These are phyloP conservation scores for Penicillium occitanis DNA, from an alignment of 2,329 filamentous ascomycete species.

Conservation along the genomic window DNA sequence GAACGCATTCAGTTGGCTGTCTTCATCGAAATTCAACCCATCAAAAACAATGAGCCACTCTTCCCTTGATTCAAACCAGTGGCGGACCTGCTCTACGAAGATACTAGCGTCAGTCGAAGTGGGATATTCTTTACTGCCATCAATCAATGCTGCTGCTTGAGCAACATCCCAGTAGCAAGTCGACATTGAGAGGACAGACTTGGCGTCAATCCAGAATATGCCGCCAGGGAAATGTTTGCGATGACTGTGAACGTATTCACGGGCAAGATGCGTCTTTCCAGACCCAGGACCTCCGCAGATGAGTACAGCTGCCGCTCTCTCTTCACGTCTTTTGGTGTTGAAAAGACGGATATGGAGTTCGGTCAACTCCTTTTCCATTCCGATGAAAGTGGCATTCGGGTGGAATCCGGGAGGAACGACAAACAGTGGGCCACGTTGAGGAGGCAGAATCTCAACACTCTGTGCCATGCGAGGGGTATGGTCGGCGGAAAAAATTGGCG, in stretches of 20 bases:
- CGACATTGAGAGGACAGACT: slow-evolving; percentile 58
- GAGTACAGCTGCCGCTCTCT: slow-evolving; percentile 63
- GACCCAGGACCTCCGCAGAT: slow-evolving; percentile 65
- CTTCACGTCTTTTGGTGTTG: slow-evolving; percentile 56
- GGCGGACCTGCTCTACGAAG: slow-evolving; percentile 58
- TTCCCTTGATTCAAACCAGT: slow-evolving; percentile 62
- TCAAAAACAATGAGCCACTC: slow-evolving; percentile 69
- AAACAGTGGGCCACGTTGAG: slow-evolving; percentile 36
- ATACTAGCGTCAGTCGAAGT: slow-evolving; percentile 44
- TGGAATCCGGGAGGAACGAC: slow-evolving; percentile 59
- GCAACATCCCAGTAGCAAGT: slow-evolving; percentile 67
- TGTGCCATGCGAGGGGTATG: slow-evolving; percentile 29
- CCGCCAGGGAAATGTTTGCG: slow-evolving; percentile 62
- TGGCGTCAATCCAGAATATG: slow-evolving; percentile 68
- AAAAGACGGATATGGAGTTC: slow-evolving; percentile 61
- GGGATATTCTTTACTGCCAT: slow-evolving; percentile 38
- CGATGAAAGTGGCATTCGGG: slow-evolving; percentile 63
- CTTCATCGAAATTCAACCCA: slow-evolving; percentile 61
- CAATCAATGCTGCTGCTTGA: slow-evolving; percentile 54
- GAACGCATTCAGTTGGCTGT: slow-evolving; percentile 52
- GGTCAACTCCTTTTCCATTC: slow-evolving; percentile 59
- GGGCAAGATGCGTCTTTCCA: slow-evolving; percentile 68
- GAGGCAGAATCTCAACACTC: slow-evolving; percentile 28
- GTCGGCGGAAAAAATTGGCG: slow-evolving; percentile 5
- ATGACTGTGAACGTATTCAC: slow-evolving; percentile 65